Base-by-base conservation (phyloP, 1,139 yeast species). In the Saccharomyces hybrid region DNA sequence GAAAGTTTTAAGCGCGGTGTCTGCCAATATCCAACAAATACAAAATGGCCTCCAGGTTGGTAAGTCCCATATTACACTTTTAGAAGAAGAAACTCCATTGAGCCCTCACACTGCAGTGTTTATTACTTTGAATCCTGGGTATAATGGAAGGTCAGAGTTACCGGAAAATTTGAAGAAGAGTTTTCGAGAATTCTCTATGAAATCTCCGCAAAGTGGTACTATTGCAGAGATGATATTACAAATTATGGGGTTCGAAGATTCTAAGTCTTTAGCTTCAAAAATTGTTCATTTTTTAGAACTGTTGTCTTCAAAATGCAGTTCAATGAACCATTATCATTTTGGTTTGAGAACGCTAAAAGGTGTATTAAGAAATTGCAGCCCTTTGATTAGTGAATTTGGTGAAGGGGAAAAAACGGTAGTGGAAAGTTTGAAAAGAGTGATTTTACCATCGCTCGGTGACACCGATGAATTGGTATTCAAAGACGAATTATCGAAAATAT, bases 51-150 rank as follows among this genome's bases (percentile, higher is more conserved):
- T 85, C 48, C 60, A 64, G 2, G 59, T 48, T 0, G 48, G 58
- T 0, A 55, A 62, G 0, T 42, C 49, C 0, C 62, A 62, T 1
- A 73, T 84, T n/a, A 78, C 78, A 31, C 67, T 89, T 1, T 71
- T 82, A 8, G 84, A 81, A 1, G 76, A 77, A 49, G 59, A 63
- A 2, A 61, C 81, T 1, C 55, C 61, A 0, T 76, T 88, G 1
- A 70, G 80, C 54, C 67, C 72, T 1, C 79, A 78, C 44, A 78
- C 93, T 0, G 96, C 95, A 0, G 74, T 93, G 0, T 91, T 91
- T 66, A 83, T 91, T 2, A 93, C 99, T 0, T 86, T 90, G 88
- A 93, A 93, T 67, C 98, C 97, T 1, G 86, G 81, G 1, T 93
- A 93, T 67, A 83, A 82, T 26, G 98, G 97, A 0, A 78, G 99